phyloP scores from a whole-genome alignment of 352 stramenopile genomes.

The Phytopythium kandeliae region DNA sequence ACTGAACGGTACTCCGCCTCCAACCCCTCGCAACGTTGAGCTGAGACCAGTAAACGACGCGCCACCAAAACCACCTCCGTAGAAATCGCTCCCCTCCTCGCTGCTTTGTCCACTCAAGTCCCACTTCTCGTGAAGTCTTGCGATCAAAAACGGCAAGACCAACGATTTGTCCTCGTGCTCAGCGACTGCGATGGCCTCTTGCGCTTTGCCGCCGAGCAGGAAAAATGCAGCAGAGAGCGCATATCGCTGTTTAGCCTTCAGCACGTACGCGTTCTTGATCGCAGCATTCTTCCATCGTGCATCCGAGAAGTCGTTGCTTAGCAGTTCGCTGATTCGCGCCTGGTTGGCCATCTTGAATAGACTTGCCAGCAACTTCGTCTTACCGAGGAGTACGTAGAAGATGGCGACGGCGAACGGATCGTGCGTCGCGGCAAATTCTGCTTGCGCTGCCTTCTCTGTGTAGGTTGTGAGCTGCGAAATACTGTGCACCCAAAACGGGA shows the following conservation, averaged over 20 bases:
- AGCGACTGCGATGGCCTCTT: conserved; percentile 69
- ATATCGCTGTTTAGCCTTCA: conserved; percentile 84
- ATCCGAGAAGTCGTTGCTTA: conserved; percentile 82
- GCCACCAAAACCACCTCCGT: conserved; percentile 20
- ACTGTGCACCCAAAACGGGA: conserved; percentile 80
- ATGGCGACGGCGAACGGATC: conserved; percentile 83
- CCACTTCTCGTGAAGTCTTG: conserved; percentile 69
- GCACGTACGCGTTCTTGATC: conserved; percentile 88
- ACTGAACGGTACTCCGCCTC: conserved; percentile 1
- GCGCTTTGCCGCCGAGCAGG: conserved; percentile 66
- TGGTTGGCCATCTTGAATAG: conserved; percentile 86
- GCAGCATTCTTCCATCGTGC: conserved; percentile 79
- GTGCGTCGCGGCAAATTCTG: conserved; percentile 61
- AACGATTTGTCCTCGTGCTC: conserved; percentile 69
- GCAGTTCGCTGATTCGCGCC: conserved; percentile 64
- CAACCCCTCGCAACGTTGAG: conserved; percentile 29
- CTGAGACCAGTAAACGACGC: conserved; percentile 59
- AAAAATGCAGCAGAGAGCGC: conserved; percentile 81
- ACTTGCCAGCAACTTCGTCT: conserved; percentile 72
- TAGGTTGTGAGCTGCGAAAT: conserved; percentile 41
- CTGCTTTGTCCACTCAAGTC: conserved; percentile 34
- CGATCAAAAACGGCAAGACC: conserved; percentile 78
- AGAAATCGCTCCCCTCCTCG: conserved; percentile 4
- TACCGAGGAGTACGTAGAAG: conserved; percentile 84
- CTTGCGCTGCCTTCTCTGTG: conserved; percentile 68